A percentile compares a stretch with the other conserved stretches of the same genome.
phyloP scores from a whole-genome alignment of 176 grass and related monocot species.

The Carex scoparia region DNA sequence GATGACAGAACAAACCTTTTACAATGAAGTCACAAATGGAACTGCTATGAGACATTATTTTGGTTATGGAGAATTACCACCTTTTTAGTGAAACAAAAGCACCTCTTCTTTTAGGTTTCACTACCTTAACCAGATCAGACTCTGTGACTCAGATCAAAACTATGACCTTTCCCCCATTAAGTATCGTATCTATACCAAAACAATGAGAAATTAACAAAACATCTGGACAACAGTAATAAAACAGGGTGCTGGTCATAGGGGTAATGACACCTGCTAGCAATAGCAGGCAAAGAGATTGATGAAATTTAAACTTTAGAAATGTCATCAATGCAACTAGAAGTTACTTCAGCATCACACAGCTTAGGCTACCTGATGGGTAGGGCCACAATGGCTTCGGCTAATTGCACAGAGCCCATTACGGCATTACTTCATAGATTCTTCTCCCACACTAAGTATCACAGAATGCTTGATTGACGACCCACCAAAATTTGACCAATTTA shows the following conservation, averaged over 20 bases:
- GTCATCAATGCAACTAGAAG: not conserved
- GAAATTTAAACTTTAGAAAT: not conserved
- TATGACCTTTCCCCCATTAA: not conserved
- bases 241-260: not conserved
- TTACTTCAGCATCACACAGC: not conserved
- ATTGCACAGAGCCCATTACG: not conserved
- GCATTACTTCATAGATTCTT: not conserved
- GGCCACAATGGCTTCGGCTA: not conserved
- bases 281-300: not conserved
- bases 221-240: not conserved
- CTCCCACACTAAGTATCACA: not conserved
- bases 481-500: not conserved
- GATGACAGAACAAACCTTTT: not conserved
- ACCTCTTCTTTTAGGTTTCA: not conserved
- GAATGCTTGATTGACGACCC: not conserved
- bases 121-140: not conserved
- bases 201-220: not conserved
- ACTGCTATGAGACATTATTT: not conserved
- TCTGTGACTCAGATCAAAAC: not conserved
- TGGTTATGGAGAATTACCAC: not conserved
- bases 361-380: not conserved
- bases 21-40: not conserved
- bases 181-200: not conserved
- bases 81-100: not conserved
- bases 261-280: not conserved